A percentile compares a stretch with the other conserved stretches of the same genome.
These are phyloP conservation scores for Leccinum subspadiceum DNA, from an alignment of 1,284 basidiomycete species.

Conservation along the genomic window DNA sequence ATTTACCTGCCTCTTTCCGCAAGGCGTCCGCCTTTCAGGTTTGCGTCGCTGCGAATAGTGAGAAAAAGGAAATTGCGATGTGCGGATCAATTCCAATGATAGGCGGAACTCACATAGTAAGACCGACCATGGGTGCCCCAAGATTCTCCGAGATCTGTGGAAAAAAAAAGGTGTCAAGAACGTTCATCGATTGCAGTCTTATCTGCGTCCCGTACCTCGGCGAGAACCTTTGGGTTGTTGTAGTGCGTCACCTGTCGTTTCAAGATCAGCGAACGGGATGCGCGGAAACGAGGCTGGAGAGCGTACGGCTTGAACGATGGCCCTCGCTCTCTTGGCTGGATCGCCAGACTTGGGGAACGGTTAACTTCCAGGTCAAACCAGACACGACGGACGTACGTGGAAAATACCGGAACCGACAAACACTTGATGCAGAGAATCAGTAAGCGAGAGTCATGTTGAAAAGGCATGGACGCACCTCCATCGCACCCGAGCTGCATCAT, in stretches of 20 bases:
- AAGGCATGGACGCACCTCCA: constrained; percentile 65
- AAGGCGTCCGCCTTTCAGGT: constrained; percentile 62
- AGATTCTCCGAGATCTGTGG: constrained; percentile 81
- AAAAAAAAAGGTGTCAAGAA: constrained; percentile 7
- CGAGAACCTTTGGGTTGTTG: constrained; percentile 87
- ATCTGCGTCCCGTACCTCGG: constrained; percentile 51
- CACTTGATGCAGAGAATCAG: constrained; percentile 45
- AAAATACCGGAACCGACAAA: constrained; percentile 96
- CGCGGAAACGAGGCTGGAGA: constrained; percentile 10
- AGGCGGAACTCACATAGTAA: constrained; percentile 69
- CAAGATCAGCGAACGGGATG: constrained; percentile 7
- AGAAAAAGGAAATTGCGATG: constrained; percentile 4
- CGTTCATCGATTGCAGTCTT: not conserved
- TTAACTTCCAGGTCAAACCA: constrained; percentile 8
- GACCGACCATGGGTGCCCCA: constrained; percentile 90
- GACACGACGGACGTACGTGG: constrained; percentile 54
- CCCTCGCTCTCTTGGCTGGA: constrained; percentile 90
- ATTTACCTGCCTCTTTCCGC: constrained; percentile 51
- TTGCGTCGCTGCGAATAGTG: constrained; percentile 45
- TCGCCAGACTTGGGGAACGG: constrained; percentile 72
- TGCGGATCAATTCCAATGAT: constrained; percentile 2
- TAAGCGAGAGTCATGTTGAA: constrained; percentile 7
- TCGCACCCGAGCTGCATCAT: constrained; percentile 99
- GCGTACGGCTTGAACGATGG: constrained; percentile 93
- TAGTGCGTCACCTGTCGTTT: constrained; percentile 80